Conservation (phyloP, 2,329 filamentous ascomycete species). For the Diaporthe citrichinensis region DNA sequence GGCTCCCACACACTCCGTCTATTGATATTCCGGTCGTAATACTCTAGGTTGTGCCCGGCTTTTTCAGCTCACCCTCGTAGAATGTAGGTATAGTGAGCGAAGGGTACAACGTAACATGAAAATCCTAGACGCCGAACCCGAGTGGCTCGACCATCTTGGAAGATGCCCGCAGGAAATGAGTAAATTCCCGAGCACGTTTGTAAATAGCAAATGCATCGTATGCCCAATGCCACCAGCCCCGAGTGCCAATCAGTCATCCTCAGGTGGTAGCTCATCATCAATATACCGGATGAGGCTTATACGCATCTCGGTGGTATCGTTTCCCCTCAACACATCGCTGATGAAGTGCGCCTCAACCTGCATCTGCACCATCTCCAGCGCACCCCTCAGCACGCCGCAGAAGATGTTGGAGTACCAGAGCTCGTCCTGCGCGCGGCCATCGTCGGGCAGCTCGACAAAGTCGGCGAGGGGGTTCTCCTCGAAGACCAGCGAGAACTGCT, state of each 20-base stretch:
- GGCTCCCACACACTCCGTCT: background rate
- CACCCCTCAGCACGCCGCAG: constrained; percentile 90
- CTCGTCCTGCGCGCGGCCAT: constrained; percentile 95
- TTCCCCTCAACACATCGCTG: constrained; percentile 91
- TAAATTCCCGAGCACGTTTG: background rate
- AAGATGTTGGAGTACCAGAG: constrained; percentile 99
- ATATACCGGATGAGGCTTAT: constrained; percentile 94
- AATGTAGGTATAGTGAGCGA: background rate
- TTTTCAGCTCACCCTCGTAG: background rate
- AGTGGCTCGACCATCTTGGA: background rate
- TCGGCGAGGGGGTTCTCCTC: constrained; percentile 98
- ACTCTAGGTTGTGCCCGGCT: background rate
- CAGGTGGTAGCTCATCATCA: constrained; percentile 96
- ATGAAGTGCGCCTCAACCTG: constrained; percentile 98
- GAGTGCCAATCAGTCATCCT: constrained; percentile 82
- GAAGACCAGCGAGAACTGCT: constrained; percentile 95
- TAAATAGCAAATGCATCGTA: background rate
- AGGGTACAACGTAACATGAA: background rate
- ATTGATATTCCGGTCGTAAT: background rate
- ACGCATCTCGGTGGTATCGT: constrained; percentile 97
- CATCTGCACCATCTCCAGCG: constrained; percentile 99
- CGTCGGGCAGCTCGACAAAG: constrained; percentile 97
- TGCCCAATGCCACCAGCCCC: no score
- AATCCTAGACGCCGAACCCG: background rate
- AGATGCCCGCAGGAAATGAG: background rate